phyloP scores from a whole-genome alignment of 2,329 filamentous ascomycete genomes.

The Diplocarpon rosae region DNA sequence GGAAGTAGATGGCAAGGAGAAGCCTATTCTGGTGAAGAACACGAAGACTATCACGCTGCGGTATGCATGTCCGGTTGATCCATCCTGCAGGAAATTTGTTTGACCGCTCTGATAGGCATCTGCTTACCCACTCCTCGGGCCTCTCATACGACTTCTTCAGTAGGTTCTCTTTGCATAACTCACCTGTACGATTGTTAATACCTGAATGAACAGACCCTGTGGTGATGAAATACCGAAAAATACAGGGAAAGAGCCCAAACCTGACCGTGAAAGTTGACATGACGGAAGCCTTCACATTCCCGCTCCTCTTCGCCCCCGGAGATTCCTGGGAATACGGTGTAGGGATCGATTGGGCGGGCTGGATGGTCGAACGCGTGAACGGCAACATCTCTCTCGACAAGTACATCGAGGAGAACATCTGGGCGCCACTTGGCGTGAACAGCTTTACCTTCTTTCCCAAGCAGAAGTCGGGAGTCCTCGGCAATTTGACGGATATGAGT shows the following conservation, averaged over 20 bases:
- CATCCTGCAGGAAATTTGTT: neutral
- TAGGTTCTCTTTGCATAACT: conserved; percentile 4
- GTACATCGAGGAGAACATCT: conserved; percentile 39
- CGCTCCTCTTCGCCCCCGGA: conserved; percentile 54
- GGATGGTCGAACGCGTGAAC: conserved; percentile 35
- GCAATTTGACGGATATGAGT: conserved; percentile 16
- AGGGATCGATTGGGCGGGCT: conserved; percentile 43
- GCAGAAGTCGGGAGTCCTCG: conserved; percentile 9
- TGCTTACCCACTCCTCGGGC: conserved; percentile 22
- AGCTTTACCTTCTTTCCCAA: conserved; percentile 16
- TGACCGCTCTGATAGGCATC: conserved; percentile 12
- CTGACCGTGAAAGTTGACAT: neutral
- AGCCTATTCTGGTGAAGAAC: conserved; percentile 15
- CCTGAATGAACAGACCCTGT: neutral
- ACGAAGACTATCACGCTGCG: conserved; percentile 23
- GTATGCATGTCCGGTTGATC: conserved; percentile 7
- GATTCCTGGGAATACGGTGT: conserved; percentile 48
- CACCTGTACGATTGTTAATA: too few species aligned
- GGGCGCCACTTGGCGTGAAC: conserved; percentile 17
- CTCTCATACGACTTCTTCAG: conserved; percentile 19
- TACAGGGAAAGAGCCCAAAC: neutral
- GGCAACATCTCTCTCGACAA: conserved; percentile 12
- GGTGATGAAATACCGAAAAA: neutral
- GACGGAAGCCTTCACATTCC: conserved; percentile 21
- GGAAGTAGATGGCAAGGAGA: conserved; percentile 9